Evolutionary conservation across 257 asterid genomes (phyloP), one percentile per base, ranked within the genome.

Genomic region (Solanum sejunctum): DNA sequence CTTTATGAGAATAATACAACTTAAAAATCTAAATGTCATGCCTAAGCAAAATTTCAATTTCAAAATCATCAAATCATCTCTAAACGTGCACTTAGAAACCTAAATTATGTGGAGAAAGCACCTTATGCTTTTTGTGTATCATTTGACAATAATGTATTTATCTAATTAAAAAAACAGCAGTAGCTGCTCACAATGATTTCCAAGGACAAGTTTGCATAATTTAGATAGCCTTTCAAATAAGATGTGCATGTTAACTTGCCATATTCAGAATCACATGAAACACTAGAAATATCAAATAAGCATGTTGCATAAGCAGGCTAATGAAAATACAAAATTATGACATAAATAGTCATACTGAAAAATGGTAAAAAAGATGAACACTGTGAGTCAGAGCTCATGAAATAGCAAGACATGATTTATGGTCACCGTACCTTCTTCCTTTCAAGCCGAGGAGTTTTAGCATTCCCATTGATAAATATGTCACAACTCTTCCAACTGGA

Each of bases 381-480:
- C 21, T 21, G 39, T 12, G 43, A 73, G 60, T 41, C 81, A 23
- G 60, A 47, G 81, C 60, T 21, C 60, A 49, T 21, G 57, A 47
- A 61, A 18, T 47, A 49, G 21, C 69, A 77, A 28, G 39, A 54
- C 69, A 47, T 84, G 56, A 47, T 71, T 21, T 45, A 72, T 28
- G 84, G 70, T 66, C 32, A 45, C 16, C 85, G 60, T 41, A 94
- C 99, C 99, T 97, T 93, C 94, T 94, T 86, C 98, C 98, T 89
- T 97, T 97, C 91, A 97, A 84, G 56, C 99, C 98, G 36, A 97
- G 94, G 90, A 97, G 89, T 88, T 97, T 97, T 88, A 97, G 92
- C 96, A 97, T 97, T 85, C 99, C 99, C 99, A 93, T 95, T 73
- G 99, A 97, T 72, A 97, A 89, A 90, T 92, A 97, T 26, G 99